Conservation (phyloP, 208 protist genomes). For the Acanthamoeba lugdunensis region DNA sequence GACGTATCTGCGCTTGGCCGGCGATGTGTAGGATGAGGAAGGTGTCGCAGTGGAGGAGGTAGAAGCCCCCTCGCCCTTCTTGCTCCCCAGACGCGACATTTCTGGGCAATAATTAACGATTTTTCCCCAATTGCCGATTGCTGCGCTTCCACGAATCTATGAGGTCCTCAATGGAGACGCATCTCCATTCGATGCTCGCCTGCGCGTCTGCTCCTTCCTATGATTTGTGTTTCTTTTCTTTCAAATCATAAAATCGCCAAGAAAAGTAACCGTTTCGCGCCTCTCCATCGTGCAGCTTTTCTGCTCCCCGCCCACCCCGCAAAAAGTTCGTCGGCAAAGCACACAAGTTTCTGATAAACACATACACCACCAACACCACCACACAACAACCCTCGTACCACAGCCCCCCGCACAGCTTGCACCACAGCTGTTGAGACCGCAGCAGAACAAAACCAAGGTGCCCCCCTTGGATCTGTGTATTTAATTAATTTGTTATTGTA, state of each 20-base stretch:
- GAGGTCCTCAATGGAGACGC: background rate
- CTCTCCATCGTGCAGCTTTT: background rate
- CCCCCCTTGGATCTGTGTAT: too few species aligned
- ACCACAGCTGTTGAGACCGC: too few species aligned
- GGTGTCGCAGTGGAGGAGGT: background rate
- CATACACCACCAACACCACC: background rate
- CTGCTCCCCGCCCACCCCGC: background rate
- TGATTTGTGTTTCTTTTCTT: background rate
- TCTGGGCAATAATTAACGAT: background rate
- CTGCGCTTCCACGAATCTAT: background rate
- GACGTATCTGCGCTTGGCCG: background rate
- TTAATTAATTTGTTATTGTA: too few species aligned
- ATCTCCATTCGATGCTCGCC: conserved; percentile 1
- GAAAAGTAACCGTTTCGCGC: background rate
- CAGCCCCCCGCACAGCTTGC: too few species aligned
- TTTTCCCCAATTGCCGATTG: background rate
- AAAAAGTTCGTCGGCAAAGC: background rate
- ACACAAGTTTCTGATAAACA: background rate
- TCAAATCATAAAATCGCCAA: background rate
- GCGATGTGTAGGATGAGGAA: background rate
- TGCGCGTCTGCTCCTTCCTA: background rate
- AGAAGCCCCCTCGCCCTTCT: background rate
- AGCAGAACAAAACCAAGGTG: too few species aligned
- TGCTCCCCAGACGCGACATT: background rate
- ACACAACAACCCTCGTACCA: background rate